phyloP scores from a whole-genome alignment of 352 stramenopile genomes.

The Peronospora belbahrii region DNA sequence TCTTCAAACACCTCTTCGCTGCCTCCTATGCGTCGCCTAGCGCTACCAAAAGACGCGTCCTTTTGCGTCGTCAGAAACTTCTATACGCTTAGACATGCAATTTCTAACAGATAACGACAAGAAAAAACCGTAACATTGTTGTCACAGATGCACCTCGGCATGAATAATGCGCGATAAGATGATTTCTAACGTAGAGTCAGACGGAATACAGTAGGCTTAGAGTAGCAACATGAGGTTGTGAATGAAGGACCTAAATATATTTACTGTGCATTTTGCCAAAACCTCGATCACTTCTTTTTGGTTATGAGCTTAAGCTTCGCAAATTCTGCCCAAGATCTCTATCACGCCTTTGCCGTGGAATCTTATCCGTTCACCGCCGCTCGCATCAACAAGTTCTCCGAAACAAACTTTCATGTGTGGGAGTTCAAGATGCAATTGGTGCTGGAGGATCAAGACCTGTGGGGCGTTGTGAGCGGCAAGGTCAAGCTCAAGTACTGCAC shows the following conservation, averaged over 20 bases:
- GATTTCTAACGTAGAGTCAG: too few relatives aligned
- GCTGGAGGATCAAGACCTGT: constrained; percentile 22
- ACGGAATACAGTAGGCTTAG: too few relatives aligned
- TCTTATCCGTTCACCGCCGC: not conserved
- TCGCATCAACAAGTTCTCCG: constrained; percentile 21
- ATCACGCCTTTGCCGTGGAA: constrained; percentile 13
- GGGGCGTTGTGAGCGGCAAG: constrained; percentile 10
- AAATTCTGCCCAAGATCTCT: constrained; percentile 5
- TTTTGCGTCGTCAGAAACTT: too few relatives aligned
- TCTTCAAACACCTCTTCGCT: too few relatives aligned
- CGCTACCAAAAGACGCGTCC: too few relatives aligned
- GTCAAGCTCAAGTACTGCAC: constrained; percentile 14
- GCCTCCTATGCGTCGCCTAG: too few relatives aligned
- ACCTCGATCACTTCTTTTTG: constrained; percentile 13
- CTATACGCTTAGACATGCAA: too few relatives aligned
- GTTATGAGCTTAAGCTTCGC: constrained; percentile 20
- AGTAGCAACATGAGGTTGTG: too few relatives aligned
- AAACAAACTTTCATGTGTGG: constrained; percentile 20
- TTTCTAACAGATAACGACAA: too few relatives aligned
- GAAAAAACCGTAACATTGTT: too few relatives aligned
- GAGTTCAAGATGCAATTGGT: constrained; percentile 26
- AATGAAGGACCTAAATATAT: constrained; percentile 8
- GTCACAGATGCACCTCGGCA: too few relatives aligned
- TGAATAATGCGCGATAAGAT: too few relatives aligned
- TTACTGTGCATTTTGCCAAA: constrained; percentile 17